These are phyloP conservation scores for Penicillium sp. DNA, from an alignment of 2,329 filamentous ascomycete species.

Conservation along the genomic window DNA sequence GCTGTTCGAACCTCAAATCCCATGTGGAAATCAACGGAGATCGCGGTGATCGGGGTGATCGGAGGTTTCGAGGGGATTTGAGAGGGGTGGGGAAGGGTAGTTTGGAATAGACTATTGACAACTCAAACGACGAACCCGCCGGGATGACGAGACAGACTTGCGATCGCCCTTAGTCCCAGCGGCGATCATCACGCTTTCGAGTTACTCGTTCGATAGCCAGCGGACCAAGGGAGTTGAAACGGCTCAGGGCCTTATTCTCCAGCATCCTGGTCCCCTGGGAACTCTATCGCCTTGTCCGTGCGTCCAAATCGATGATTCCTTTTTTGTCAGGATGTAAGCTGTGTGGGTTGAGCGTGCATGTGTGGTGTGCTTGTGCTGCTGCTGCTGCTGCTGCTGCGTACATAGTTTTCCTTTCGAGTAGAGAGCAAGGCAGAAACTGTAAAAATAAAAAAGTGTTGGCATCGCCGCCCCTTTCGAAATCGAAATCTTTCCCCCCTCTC, in stretches of 20 bases:
- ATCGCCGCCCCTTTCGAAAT: slow-evolving; percentile 28
- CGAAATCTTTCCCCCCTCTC: slow-evolving; percentile 10
- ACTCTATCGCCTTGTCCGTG: slow-evolving; percentile 9
- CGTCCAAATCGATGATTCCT: neutral
- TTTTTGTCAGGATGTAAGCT: neutral
- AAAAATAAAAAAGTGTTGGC: slow-evolving; percentile 9
- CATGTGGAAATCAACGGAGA: neutral
- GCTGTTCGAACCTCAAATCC: neutral
- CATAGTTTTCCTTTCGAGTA: neutral
- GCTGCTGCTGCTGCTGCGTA: no score
- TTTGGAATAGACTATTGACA: slow-evolving; percentile 8
- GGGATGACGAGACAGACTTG: slow-evolving; percentile 11
- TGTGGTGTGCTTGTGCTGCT: no score
- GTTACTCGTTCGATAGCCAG: slow-evolving; percentile 10
- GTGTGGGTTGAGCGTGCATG: neutral
- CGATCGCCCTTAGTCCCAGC: slow-evolving; percentile 27
- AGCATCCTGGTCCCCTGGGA: slow-evolving; percentile 1
- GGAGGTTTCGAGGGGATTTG: neutral
- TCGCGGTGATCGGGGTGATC: neutral
- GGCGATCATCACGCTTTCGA: slow-evolving; percentile 25
- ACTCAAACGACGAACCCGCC: slow-evolving; percentile 5
- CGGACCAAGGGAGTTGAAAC: slow-evolving; percentile 20
- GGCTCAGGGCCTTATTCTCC: slow-evolving; percentile 5
- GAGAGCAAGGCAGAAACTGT: neutral
- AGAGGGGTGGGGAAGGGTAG: no score